Base-by-base conservation (phyloP, 2,329 filamentous ascomycete genomes). In the Penicillium sp. region DNA sequence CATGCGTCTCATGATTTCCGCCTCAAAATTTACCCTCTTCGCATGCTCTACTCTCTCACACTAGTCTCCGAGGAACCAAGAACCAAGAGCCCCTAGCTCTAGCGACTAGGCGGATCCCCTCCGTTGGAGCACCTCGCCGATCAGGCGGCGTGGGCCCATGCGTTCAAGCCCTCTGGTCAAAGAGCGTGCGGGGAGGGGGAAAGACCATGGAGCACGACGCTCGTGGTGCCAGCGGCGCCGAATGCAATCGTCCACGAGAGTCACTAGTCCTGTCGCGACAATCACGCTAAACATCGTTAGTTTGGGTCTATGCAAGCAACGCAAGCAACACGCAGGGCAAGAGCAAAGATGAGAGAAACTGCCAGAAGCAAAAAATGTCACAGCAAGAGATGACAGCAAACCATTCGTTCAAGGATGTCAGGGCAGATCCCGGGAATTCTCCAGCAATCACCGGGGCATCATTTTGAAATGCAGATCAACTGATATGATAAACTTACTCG, bases 201-300 rank as follows among this genome's bases (percentile, higher is more conserved):
- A 75, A 26, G 77, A 75, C 63, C 84, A 69, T 45, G 77, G 76
- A 13, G 78, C 78, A 49, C 73, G 73, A 50, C 77, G 76, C 61
- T 80, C 82, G 34, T 78, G 75, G 62, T 84, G 85, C 84, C 90
- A 94, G 51, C 84, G 84, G 55, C 84, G 81, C 72, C 90, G 89
- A 78, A 97, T 96, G 75, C 86, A 90, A 74, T 97, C 91, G 67
- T 97, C 93, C 45, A 95, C 88, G 37, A 97, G 84, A 7, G 89
- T 85, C 62, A 96, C 86, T 61, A 97, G 82, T 20, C 93, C 93
- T n/a, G 91, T 94, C 40, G 91, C 85, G 56, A 97, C 83, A 57
- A 97, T 87, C 59, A 96, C 87, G 70, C 91, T 96, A 47, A 33
- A 48, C 26, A 33, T 15, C 26, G 45, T 44, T 49, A 26, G 27